phyloP scores from a whole-genome alignment of 768 basidiomycete genomes.

The Naganishia kalamii region DNA sequence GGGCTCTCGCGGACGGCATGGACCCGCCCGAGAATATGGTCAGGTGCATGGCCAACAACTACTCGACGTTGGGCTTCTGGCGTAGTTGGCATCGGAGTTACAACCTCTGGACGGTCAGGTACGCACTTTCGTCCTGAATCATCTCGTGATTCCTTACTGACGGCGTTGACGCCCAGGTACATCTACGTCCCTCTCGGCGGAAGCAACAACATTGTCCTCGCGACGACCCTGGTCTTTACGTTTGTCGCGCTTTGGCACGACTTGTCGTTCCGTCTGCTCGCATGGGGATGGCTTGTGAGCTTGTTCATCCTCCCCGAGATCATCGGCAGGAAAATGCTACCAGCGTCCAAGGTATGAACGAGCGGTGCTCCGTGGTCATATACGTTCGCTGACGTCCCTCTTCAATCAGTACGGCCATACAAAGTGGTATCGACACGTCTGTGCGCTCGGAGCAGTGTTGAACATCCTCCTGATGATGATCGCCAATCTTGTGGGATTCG shows the following conservation, averaged over 20 bases:
- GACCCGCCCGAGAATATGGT: constrained; percentile 99
- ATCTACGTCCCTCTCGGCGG: constrained; percentile 93
- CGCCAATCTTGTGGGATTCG: constrained; percentile 93
- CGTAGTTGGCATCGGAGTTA: constrained; percentile 92
- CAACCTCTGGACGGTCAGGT: constrained; percentile 92
- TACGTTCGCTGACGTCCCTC: not conserved
- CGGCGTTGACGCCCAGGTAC: constrained; percentile 56
- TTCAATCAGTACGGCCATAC: constrained; percentile 57
- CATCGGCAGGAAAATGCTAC: constrained; percentile 57
- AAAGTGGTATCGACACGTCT: constrained; percentile 79
- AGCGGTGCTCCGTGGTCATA: not conserved
- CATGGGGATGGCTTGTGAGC: constrained; percentile 95
- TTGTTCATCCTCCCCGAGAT: constrained; percentile 86
- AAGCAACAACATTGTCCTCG: constrained; percentile 53
- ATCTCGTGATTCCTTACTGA: not conserved
- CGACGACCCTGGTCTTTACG: constrained; percentile 76
- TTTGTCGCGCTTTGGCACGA: constrained; percentile 99
- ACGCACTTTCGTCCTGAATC: constrained; percentile 23
- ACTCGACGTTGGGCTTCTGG: constrained; percentile 90
- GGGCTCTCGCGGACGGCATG: constrained; percentile 79
- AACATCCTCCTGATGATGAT: constrained; percentile 84
- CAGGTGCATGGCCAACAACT: constrained; percentile 96
- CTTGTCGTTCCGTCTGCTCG: constrained; percentile 72
- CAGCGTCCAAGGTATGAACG: constrained; percentile 58
- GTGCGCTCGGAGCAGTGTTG: constrained; percentile 70